Evolutionary conservation across 116 monocot species (phyloP).

Genomic region (Cymodocea nodosa): DNA sequence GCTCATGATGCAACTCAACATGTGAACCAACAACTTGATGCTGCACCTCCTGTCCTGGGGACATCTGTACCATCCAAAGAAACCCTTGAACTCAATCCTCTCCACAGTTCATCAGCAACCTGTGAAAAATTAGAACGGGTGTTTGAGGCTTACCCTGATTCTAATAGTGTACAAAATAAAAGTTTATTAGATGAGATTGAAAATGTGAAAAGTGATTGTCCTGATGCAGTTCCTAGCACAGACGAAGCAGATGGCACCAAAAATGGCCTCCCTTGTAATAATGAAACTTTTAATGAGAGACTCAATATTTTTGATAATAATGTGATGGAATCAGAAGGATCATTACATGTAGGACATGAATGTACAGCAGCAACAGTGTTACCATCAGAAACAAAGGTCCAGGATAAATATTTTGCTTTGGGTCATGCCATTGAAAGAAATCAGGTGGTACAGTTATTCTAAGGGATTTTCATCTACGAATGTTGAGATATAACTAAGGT

Average conservation of each 20-base stretch:
- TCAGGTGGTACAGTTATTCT: neutral
- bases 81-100: neutral
- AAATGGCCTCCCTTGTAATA: neutral
- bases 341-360: neutral
- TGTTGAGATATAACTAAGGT: too few relatives aligned
- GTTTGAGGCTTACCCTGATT: neutral
- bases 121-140: neutral
- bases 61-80: neutral
- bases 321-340: too few relatives aligned
- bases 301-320: too few relatives aligned
- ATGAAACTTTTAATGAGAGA: too few relatives aligned
- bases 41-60: neutral
- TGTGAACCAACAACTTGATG: constrained; percentile 8
- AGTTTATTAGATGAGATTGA: neutral
- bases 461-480: neutral
- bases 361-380: neutral
- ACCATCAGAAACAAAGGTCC: neutral
- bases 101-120: neutral
- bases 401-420: neutral
- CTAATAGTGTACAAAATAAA: neutral
- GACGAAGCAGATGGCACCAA: neutral
- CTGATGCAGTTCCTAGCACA: neutral
- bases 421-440: neutral
- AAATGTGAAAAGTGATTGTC: neutral
- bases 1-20: constrained; percentile 20